A percentile compares a stretch with the other conserved stretches of the same genome.
Evolutionary conservation across 257 asterid species (phyloP).

Genomic region (Penstemon eatonii): DNA sequence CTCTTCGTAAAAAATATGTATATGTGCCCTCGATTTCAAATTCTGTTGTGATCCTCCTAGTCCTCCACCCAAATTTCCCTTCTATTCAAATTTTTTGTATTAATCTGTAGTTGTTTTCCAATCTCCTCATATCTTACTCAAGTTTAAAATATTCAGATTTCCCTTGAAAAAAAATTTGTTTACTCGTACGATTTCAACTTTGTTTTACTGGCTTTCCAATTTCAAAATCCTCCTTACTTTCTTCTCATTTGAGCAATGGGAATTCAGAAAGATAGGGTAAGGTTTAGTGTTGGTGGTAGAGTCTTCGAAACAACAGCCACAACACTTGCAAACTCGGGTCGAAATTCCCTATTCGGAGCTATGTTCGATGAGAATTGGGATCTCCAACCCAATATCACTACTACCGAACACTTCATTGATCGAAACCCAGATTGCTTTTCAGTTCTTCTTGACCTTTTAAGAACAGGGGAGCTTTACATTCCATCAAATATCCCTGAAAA

Average conservation of each 20-base stretch:
- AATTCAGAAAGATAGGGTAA: conserved; percentile 74
- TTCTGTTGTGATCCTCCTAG: not conserved
- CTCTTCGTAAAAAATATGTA: not conserved
- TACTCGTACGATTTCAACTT: not conserved
- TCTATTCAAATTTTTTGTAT: conserved; percentile 18
- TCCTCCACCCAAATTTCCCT: not conserved
- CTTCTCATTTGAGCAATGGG: conserved; percentile 50
- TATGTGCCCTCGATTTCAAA: conserved; percentile 20
- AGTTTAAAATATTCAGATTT: conserved; percentile 5
- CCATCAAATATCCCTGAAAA: conserved; percentile 68
- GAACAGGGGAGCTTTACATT: conserved; percentile 80
- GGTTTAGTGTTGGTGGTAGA: conserved; percentile 78
- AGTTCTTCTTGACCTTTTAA: conserved; percentile 75
- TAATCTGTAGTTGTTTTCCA: not conserved
- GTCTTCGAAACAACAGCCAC: conserved; percentile 80
- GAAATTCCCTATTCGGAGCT: conserved; percentile 81
- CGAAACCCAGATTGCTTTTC: conserved; percentile 88
- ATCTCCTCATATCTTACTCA: not conserved
- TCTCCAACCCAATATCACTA: conserved; percentile 45
- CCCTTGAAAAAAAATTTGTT: not conserved
- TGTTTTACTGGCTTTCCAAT: not conserved
- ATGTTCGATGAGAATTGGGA: conserved; percentile 84
- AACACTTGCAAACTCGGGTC: conserved; percentile 90
- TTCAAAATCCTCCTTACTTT: not conserved
- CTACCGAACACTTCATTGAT: conserved; percentile 73